Evolutionary conservation across 768 basidiomycete genomes (phyloP), one percentile per base, ranked within the genome.

Genomic region (Tremella mesenterica): DNA sequence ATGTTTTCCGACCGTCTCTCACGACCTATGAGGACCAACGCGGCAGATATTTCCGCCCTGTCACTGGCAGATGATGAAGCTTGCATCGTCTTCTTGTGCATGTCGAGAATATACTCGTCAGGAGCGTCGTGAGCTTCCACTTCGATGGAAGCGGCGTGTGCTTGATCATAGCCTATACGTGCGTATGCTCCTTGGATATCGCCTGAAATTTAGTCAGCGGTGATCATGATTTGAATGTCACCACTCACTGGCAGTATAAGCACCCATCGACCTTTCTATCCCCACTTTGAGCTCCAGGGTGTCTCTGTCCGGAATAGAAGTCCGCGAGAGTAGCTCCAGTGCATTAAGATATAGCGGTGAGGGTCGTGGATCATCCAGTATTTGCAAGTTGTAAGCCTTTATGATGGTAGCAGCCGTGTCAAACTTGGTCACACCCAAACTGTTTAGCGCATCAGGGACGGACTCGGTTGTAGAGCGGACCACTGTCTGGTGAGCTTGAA

Each of bases 51-150:
- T 8, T 52, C 50, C 5, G 26, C 30, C n/a, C 59, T 53, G 27
- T 59, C 59, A 12, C 26, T 44, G 7, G 56, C 13, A 13, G 48
- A 28, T 2, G 48, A 45, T 2, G 60, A 53, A 7, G 57, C 36
- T 34, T 57, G 52, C 21, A 58, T 46, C 20, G 64, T 62, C n/a
- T 31, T 51, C 44, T 65, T 65, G 52, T 64, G 60, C 31, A 69
- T 26, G 2, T 54, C 38, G 14, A 66, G 48, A 26, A 69, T 56
- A 38, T 66, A 58, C 18, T 56, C 47, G 5, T 69, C 67, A 2
- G 67, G 67, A 2, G 67, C 64, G 31, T 66, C 67, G 1, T 53
- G 28, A 4, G 62, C 27, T 10, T 34, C 27, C 16, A 66, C 57
- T 16, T 29, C 23, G 16, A 69, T 50, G 4, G 18, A 18, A 5